phyloP scores from a whole-genome alignment of 2,329 filamentous ascomycete genomes.

The Trichoderma sp. region DNA sequence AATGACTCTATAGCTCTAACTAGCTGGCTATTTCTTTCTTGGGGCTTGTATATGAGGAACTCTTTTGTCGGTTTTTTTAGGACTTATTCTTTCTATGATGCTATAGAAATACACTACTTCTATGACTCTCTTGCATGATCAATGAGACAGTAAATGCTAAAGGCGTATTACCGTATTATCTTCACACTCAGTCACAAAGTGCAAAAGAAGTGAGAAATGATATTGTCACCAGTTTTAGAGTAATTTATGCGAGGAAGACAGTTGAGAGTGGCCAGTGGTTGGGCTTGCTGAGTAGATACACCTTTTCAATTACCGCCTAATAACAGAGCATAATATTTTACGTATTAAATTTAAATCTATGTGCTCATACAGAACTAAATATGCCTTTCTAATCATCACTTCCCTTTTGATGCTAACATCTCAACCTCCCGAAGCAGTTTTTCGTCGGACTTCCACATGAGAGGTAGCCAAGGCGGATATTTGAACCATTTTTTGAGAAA shows the following conservation, averaged over 20 bases:
- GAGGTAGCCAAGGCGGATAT: constrained; percentile 20
- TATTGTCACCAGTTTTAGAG: neutral
- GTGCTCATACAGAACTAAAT: neutral
- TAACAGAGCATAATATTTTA: neutral
- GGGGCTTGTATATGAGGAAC: neutral
- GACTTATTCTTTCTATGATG: neutral
- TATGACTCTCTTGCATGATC: neutral
- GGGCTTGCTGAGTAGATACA: neutral
- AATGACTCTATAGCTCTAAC: neutral
- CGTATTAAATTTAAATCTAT: neutral
- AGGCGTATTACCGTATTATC: neutral
- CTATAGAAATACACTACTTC: neutral
- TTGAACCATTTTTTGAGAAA: neutral
- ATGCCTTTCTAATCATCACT: neutral
- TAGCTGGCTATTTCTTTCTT: neutral
- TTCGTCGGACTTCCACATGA: constrained; percentile 23
- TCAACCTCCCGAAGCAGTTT: constrained; percentile 26
- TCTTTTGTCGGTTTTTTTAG: neutral
- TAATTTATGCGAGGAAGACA: neutral
- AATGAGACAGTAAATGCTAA: neutral
- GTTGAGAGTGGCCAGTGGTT: neutral
- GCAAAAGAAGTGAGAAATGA: neutral
- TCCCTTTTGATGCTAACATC: neutral
- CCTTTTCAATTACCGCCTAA: neutral
- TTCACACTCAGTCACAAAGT: neutral